Conservation (phyloP, 2,329 filamentous ascomycete species). For the Neopestalotiopsis clavispora region DNA sequence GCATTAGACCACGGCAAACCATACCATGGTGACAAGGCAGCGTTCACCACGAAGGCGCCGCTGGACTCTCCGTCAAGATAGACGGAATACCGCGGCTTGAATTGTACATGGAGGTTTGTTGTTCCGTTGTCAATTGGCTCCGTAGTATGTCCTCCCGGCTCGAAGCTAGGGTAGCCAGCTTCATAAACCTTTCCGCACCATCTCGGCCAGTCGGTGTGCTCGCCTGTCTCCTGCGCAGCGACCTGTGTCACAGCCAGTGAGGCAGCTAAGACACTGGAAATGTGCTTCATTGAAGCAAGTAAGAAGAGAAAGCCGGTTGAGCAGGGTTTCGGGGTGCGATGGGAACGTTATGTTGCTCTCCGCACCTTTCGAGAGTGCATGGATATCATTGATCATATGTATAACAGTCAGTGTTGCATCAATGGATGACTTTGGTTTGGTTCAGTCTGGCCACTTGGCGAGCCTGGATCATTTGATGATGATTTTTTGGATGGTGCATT, state of each 20-base stretch:
- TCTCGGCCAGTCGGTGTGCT: slow-evolving; percentile 14
- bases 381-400: no score
- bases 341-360: no score
- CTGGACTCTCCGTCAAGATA: slow-evolving; percentile 47
- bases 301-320: background rate
- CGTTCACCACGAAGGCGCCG: slow-evolving; percentile 50
- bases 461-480: background rate
- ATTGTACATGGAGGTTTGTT: slow-evolving; percentile 39
- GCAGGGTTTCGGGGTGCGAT: no score
- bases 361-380: no score
- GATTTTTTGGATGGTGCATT: background rate
- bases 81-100: slow-evolving; percentile 51
- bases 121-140: slow-evolving; percentile 12
- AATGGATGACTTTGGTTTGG: no score
- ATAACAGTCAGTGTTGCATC: no score
- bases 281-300: background rate
- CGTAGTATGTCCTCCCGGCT: slow-evolving; percentile 14
- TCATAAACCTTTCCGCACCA: slow-evolving; percentile 21
- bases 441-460: background rate
- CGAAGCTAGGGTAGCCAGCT: slow-evolving; percentile 15
- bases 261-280: background rate
- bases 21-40: slow-evolving; percentile 45
- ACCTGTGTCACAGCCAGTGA: background rate
- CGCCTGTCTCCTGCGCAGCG: slow-evolving; percentile 9
- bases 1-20: slow-evolving; percentile 42